phyloP scores from a whole-genome alignment of 2,329 filamentous ascomycete genomes.

The Monilinia laxa region DNA sequence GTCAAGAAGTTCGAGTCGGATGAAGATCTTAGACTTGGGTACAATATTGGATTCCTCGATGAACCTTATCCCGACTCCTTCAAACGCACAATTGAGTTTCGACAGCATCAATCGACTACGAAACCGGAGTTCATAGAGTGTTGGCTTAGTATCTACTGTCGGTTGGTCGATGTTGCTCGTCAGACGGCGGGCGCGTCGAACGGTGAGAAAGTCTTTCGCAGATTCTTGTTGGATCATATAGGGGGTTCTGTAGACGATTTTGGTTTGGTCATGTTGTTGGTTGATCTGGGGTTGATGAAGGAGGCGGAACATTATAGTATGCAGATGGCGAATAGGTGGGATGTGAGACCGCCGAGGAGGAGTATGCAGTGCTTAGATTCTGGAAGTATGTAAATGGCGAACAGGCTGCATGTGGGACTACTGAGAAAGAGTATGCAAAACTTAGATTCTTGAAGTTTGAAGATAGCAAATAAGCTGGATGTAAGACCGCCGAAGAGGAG shows the following conservation, averaged over 20 bases:
- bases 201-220: neutral
- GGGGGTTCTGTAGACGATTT: neutral
- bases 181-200: neutral
- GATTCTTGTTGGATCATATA: neutral
- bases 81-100: constrained; percentile 34
- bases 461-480: too few relatives aligned
- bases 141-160: constrained; percentile 29
- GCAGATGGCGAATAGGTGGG: neutral
- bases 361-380: neutral
- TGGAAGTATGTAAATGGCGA: too few relatives aligned
- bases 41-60: constrained; percentile 3
- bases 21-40: neutral
- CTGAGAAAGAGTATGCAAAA: too few relatives aligned
- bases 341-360: neutral
- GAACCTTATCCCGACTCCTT: constrained; percentile 2
- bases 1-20: constrained; percentile 5
- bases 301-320: constrained; percentile 8
- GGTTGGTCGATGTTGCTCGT: constrained; percentile 26
- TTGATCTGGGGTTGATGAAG: neutral
- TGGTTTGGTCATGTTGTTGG: constrained; percentile 1
- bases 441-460: too few relatives aligned
- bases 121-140: constrained; percentile 22
- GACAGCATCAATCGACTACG: constrained; percentile 31
- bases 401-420: too few relatives aligned
- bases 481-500: too few relatives aligned